Base-by-base conservation (phyloP, 23 red algal genomes). In the Gracilaria domingensis region DNA sequence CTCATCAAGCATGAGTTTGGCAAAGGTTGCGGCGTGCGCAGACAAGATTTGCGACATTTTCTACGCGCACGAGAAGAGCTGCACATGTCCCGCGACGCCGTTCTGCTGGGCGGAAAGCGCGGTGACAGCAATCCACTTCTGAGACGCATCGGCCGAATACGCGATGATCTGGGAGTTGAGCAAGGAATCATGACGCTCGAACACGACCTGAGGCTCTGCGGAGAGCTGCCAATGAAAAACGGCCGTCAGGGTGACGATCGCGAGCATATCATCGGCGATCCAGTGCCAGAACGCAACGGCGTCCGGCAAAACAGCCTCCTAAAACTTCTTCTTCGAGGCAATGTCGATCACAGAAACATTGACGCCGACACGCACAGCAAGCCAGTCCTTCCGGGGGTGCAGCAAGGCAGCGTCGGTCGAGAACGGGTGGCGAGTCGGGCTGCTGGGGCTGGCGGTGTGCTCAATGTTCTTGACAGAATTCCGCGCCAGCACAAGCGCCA, bases 21-120 rank as follows among this genome's bases (percentile, higher is more conserved):
- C 81, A 89, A 96, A 99, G 18, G 84, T 75, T 12, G 91, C 97
- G 4, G 97, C 91, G 85, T 99, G 94, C 12, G 81, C 97, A 39
- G 93, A 81, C 8, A 99, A 29, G 8, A 93, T 72, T 79, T 99
- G 97, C 0, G 88, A 91, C 39, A 99, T 61, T 28, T 93, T 81
- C 88, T 93, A 93, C 18, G 80, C 92, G 62, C 54, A 74, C 13
- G 97, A 94, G 83, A 90, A 95, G 7, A 99, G 94, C 87, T 99
- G 97, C 24, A 98, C 66, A 23, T 86, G 88, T 34, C 96, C 96
- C 21, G 49, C 84, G 32, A 98, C 85, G 13, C 80, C 83, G 20
- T 28, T 45, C 0, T 88, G 25, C 30, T 53, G 74, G 23, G 71
- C 66, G 25, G 71, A 58, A 13, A 94, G 81, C 0, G 88, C 96